These are phyloP conservation scores for Microcyclospora tardicrescens DNA, from an alignment of 2,329 filamentous ascomycete genomes.

Conservation along the genomic window DNA sequence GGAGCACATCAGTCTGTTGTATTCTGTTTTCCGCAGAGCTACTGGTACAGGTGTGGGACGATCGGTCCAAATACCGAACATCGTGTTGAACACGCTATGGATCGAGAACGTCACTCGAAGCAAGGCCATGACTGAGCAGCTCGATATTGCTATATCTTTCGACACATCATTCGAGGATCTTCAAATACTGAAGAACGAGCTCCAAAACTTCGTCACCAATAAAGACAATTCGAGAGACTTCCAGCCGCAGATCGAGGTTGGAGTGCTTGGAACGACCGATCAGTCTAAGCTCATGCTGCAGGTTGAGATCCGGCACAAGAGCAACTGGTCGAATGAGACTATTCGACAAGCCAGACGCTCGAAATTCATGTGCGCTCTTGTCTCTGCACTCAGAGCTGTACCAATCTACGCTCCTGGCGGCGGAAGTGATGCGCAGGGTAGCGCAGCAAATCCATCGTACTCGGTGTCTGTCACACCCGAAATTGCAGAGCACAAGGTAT, in stretches of 20 bases:
- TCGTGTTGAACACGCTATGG: constrained; percentile 82
- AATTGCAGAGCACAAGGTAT: constrained; percentile 47
- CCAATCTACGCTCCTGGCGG: constrained; percentile 75
- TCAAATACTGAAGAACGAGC: constrained; percentile 68
- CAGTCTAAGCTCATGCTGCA: constrained; percentile 78
- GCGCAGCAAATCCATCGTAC: constrained; percentile 61
- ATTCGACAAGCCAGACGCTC: constrained; percentile 70
- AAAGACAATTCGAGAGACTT: constrained; percentile 87
- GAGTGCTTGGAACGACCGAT: constrained; percentile 65
- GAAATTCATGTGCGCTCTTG: constrained; percentile 93
- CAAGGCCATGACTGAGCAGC: constrained; percentile 78
- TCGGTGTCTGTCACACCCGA: constrained; percentile 62
- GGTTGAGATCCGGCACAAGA: constrained; percentile 77
- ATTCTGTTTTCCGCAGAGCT: constrained; percentile 79
- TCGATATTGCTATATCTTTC: constrained; percentile 69
- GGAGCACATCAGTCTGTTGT: constrained; percentile 87
- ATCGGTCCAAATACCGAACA: constrained; percentile 68
- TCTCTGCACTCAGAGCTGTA: constrained; percentile 71
- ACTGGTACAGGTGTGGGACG: constrained; percentile 58
- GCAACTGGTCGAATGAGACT: constrained; percentile 53
- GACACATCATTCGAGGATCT: constrained; percentile 84
- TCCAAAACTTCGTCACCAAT: constrained; percentile 70
- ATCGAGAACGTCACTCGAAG: constrained; percentile 88
- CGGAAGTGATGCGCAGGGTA: constrained; percentile 48
- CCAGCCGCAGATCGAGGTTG: constrained; percentile 67